Conservation (phyloP, 257 asterid genomes). For the Agastache rugosa region DNA sequence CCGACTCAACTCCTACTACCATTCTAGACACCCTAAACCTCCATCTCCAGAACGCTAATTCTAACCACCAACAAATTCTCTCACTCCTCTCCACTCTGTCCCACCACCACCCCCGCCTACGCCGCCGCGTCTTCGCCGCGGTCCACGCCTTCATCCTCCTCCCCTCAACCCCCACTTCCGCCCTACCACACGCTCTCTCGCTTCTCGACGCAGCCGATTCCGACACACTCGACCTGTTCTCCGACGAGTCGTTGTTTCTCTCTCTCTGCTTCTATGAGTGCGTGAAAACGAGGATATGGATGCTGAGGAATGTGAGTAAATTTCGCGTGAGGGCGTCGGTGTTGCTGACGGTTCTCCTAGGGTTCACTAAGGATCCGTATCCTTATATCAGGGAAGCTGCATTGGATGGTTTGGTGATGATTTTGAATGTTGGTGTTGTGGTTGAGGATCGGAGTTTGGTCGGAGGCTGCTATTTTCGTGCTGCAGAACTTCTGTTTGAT, state of each 20-base stretch:
- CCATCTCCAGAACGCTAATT: constrained; percentile 48
- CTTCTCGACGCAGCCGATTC: constrained; percentile 47
- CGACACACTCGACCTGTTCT: constrained; percentile 33
- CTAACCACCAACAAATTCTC: constrained; percentile 48
- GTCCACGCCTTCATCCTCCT: constrained; percentile 47
- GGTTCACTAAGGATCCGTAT: constrained; percentile 88
- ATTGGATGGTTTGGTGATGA: constrained; percentile 63
- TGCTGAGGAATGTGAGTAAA: constrained; percentile 57
- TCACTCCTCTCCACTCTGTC: constrained; percentile 58
- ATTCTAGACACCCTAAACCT: constrained; percentile 50
- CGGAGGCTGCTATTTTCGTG: constrained; percentile 73
- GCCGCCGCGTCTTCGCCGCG: constrained; percentile 44
- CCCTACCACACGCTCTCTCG: constrained; percentile 61
- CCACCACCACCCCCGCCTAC: constrained; percentile 51
- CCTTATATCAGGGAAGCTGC: constrained; percentile 75
- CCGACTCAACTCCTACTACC: constrained; percentile 52
- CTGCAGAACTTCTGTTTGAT: constrained; percentile 80
- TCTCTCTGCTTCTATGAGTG: constrained; percentile 62
- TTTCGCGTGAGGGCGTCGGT: constrained; percentile 70
- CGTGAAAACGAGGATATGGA: constrained; percentile 61
- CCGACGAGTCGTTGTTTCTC: constrained; percentile 62
- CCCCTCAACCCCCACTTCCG: constrained; percentile 48
- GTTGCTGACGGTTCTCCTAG: constrained; percentile 70
- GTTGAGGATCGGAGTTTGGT: constrained; percentile 68
- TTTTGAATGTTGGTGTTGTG: constrained; percentile 43